Evolutionary conservation across 305 asterid species (phyloP), one percentile per base, ranked within the genome.

Genomic region (Fraxinus latifolia): DNA sequence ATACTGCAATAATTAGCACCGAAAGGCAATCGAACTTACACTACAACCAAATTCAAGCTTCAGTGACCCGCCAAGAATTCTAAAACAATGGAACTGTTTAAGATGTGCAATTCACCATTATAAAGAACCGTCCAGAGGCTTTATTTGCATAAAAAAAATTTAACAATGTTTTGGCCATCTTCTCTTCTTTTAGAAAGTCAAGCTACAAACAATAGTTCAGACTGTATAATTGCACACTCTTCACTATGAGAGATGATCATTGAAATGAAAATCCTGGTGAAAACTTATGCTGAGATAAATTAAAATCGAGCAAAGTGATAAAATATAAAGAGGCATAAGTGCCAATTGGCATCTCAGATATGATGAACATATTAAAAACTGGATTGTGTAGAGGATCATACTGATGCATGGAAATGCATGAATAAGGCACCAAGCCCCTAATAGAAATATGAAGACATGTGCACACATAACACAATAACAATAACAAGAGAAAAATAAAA

Each of bases 1-100:
- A 82, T 90, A 92, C 95, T 91, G 99, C 95, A 93, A 90, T 87
- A 85, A 88, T 62, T 86, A 86, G 90, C 93, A 90, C 90, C 89
- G 90, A 88, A 79, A 86, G 89, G 83, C 89, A 87, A 93, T 89
- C 83, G 96, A 88, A 90, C 91, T 87, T 88, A 84, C 86, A 8
- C 50, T 39, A 9, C 50, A 39, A 39, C 50, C 50, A 39, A 39
- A 88, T 87, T 88, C 95, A 89, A 87, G 89, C 91, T 87, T 89
- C 91, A 85, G 82, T 84, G 78, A 75, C 90, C 94, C 90, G 75
- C 91, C 88, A 88, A 87, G 82, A 78, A 84, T 81, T 86, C 86
- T 86, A 86, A 79, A 84, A 76, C 55, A 7, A 84, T 55, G 79
- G 84, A 39, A 86, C 79, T 85, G 88, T 88, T 86, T 83, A 84